Evolutionary conservation across 345 rosid species (phyloP).

Genomic region (Aethionema arabicum): DNA sequence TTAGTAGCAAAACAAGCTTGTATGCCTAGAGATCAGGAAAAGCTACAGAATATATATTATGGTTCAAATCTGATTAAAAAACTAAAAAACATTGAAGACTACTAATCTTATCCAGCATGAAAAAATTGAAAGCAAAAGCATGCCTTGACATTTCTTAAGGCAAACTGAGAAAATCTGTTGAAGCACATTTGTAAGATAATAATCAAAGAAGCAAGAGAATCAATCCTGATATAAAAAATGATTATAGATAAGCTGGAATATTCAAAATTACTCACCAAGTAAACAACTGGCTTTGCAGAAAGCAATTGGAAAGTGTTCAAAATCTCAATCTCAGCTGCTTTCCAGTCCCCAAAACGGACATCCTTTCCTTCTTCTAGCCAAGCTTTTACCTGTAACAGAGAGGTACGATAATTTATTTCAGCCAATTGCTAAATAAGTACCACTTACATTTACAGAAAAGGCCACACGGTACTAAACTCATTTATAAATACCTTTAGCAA

Average conservation of each 20-base stretch:
- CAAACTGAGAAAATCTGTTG: not conserved
- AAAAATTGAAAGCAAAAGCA: not conserved
- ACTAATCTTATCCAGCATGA: too few species aligned
- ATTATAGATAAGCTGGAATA: not conserved
- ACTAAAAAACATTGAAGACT: too few species aligned
- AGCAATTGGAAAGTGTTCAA: slow-evolving; percentile 92
- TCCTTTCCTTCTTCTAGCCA: slow-evolving; percentile 86
- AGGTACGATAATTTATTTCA: slow-evolving; percentile 16
- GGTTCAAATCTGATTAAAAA: not conserved
- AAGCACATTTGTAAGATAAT: slow-evolving; percentile 6
- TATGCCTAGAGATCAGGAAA: slow-evolving; percentile 9
- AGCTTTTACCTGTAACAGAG: slow-evolving; percentile 60
- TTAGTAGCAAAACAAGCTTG: slow-evolving; percentile 1
- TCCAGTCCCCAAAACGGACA: slow-evolving; percentile 95
- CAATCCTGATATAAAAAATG: not conserved
- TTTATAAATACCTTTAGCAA: slow-evolving; percentile 35
- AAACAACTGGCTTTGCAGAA: slow-evolving; percentile 95
- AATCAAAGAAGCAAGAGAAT: slow-evolving; percentile 21
- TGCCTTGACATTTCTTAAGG: not conserved
- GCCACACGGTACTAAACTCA: not conserved
- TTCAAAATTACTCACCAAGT: slow-evolving; percentile 57
- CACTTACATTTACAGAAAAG: slow-evolving; percentile 2
- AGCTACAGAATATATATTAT: not conserved
- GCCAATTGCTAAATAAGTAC: slow-evolving; percentile 2
- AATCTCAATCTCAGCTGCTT: slow-evolving; percentile 92